Evolutionary conservation across 2,329 filamentous ascomycete genomes (phyloP).

Genomic region (Elsinoe arachidis): DNA sequence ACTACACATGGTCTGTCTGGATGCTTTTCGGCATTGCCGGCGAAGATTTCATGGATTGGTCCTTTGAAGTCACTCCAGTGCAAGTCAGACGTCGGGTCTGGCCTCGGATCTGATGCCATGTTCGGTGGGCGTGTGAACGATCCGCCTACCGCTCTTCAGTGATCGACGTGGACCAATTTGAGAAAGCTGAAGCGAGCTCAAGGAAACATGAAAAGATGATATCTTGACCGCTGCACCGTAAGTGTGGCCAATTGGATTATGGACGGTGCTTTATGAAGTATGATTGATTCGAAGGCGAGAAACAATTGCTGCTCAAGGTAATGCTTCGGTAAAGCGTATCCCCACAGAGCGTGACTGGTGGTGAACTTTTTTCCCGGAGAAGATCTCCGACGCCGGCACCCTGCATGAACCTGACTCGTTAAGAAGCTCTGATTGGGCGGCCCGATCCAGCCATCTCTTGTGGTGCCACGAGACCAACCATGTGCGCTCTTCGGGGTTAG

Average conservation of each 20-base stretch:
- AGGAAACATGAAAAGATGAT: too few species aligned
- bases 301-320: background rate
- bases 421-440: background rate
- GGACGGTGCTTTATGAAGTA: too few species aligned
- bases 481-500: background rate
- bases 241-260: too few species aligned
- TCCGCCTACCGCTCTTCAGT: too few species aligned
- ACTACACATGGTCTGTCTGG: slow-evolving; percentile 62
- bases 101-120: slow-evolving; percentile 32
- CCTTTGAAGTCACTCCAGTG: slow-evolving; percentile 58
- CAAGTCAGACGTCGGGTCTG: slow-evolving; percentile 59
- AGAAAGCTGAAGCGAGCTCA: too few species aligned
- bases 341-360: slow-evolving; percentile 6
- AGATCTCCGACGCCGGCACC: background rate
- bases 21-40: slow-evolving; percentile 54
- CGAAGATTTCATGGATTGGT: slow-evolving; percentile 64
- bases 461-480: background rate
- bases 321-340: background rate
- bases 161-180: too few species aligned
- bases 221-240: too few species aligned
- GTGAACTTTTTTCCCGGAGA: slow-evolving; percentile 3
- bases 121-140: slow-evolving; percentile 1
- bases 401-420: background rate
- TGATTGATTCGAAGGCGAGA: too few species aligned
- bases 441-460: background rate